Base-by-base conservation (phyloP, 768 basidiomycete genomes). In the Calocybe gangraenosa region DNA sequence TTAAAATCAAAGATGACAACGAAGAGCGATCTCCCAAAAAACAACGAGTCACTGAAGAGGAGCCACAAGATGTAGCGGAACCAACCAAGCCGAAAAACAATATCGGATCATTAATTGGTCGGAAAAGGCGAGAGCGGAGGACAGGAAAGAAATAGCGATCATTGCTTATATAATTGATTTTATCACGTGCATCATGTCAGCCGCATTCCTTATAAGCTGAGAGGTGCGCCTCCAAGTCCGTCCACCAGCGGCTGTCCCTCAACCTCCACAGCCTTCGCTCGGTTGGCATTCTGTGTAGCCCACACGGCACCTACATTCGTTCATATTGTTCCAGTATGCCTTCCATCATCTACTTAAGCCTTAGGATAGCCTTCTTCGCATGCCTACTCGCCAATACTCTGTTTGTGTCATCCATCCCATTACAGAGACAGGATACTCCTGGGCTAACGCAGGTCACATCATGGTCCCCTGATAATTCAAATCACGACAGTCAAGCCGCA, bases 81-180 rank as follows among this genome's bases (percentile, higher is more conserved):
- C 48, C 51, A 2, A 47, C 52, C 18, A 61, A 54, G 44, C 36
- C 62, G 1, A 70, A 69, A 19, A 69, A 75, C 30, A 67, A 69
- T 1, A 53, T 90, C 30, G 87, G 89, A 5, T 73, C 81, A 6
- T 53, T 92, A 25, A 92, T 92, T 52, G 88, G 90, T 11, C 71
- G 87, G 57, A 92, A 92, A 67, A 74, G 90, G 43, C 85, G 82
- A 58, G 75, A 84, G 61, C 69, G 82, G 37, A 85, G 76, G 61
- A 62, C 54, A 11, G 63, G 62, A 18, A 70, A 67, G 32, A 40
- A 39, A 19, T 15, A 22, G n/a, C 7, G 15, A 19, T 28, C 3
- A 31, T 17, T 37, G 36, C 13, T 14, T 30, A 37, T 7, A 35
- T 35, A n/a, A 35, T 35, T 14, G 14, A n/a, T 7, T 35, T n/a